Percentiles rank a stretch among this genome's conserved stretches.
Evolutionary conservation across 1,284 basidiomycete species (phyloP).

Genomic region (Leccinum brunneo-olivaceum): DNA sequence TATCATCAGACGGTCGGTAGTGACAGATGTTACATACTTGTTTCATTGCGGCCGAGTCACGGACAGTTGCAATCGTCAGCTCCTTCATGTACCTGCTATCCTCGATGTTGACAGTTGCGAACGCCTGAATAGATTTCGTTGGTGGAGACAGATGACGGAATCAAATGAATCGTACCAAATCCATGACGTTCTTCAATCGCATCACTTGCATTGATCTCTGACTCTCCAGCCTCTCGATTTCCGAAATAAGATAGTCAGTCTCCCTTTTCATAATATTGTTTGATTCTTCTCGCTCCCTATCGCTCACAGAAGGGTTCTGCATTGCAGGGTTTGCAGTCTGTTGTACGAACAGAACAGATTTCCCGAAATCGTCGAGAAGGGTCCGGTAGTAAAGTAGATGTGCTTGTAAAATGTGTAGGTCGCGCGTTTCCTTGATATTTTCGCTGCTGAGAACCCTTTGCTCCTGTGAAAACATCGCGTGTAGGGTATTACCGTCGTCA

Average conservation of each 20-base stretch:
- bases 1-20: background rate
- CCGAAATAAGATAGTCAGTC: conserved; percentile 36
- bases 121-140: conserved; percentile 32
- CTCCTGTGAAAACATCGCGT: conserved; percentile 32
- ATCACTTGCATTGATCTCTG: conserved; percentile 39
- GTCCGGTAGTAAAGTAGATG: conserved; percentile 47
- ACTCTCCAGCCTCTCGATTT: conserved; percentile 41
- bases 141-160: background rate
- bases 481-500: background rate
- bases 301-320: conserved; percentile 18
- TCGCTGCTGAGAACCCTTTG: conserved; percentile 32
- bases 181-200: conserved; percentile 48
- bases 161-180: conserved; percentile 34
- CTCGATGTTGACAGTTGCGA: conserved; percentile 43
- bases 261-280: conserved; percentile 35
- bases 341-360: conserved; percentile 41
- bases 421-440: conserved; percentile 38
- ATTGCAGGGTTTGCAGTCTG: conserved; percentile 41
- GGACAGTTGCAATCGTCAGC: conserved; percentile 42
- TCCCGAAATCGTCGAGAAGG: conserved; percentile 45
- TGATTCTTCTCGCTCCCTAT: conserved; percentile 13
- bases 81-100: conserved; percentile 43
- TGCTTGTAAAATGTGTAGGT: conserved; percentile 48
- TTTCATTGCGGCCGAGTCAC: conserved; percentile 49
- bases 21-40: conserved; percentile 30